Evolutionary conservation across 2,329 filamentous ascomycete genomes (phyloP).

Genomic region (Ustulina deusta): DNA sequence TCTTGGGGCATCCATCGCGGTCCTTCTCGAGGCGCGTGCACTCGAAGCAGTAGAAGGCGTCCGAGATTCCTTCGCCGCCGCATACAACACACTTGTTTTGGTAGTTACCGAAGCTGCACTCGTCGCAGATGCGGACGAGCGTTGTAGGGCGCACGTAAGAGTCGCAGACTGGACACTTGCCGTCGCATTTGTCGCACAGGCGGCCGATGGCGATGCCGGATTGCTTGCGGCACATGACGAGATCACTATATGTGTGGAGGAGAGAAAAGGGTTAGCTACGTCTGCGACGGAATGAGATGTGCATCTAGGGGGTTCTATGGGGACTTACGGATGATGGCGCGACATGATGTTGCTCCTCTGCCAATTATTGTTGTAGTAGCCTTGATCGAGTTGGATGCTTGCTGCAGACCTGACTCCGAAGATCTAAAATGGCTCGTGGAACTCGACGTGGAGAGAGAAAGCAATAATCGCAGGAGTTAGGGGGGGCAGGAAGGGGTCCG

Average conservation of each 20-base stretch:
- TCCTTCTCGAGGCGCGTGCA: constrained; percentile 98
- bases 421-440: not conserved
- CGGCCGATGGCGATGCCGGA: constrained; percentile 97
- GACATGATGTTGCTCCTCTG: constrained; percentile 44
- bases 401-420: not conserved
- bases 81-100: constrained; percentile 99
- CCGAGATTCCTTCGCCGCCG: constrained; percentile 96
- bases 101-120: constrained; percentile 99
- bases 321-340: constrained; percentile 51
- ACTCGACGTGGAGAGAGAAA: not conserved
- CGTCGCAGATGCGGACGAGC: constrained; percentile 97
- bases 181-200: constrained; percentile 99
- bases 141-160: constrained; percentile 98
- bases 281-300: not conserved
- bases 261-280: constrained; percentile 32
- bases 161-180: constrained; percentile 99
- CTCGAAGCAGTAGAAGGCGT: constrained; percentile 99
- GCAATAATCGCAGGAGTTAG: not conserved
- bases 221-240: constrained; percentile 99
- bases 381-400: not conserved
- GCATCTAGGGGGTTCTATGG: constrained; percentile 50
- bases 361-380: not conserved
- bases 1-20: constrained; percentile 97
- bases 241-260: constrained; percentile 70
- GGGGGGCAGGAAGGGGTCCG: not conserved